A percentile compares a stretch with the other conserved stretches of the same genome.
These are phyloP conservation scores for Colletotrichum eremochloae DNA, from an alignment of 2,329 filamentous ascomycete genomes.

Conservation along the genomic window DNA sequence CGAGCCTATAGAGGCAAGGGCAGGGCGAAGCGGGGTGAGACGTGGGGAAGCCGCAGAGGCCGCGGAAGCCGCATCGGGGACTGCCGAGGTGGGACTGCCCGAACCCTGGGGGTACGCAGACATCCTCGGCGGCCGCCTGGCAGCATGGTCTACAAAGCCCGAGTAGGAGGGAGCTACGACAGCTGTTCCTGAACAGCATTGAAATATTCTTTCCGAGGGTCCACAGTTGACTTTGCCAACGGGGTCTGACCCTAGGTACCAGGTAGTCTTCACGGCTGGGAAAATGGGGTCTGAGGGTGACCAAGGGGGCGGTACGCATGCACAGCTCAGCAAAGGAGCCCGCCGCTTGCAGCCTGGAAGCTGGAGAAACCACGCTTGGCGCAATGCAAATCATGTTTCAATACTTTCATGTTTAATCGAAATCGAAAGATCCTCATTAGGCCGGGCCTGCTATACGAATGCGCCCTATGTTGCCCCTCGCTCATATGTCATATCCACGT, in stretches of 20 bases:
- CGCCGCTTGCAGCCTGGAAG: not conserved
- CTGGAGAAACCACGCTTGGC: slow-evolving; percentile 1
- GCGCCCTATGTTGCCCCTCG: not conserved
- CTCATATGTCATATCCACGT: not conserved
- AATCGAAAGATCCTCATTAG: not conserved
- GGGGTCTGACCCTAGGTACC: not conserved
- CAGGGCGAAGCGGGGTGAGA: not conserved
- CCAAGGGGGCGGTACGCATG: not conserved
- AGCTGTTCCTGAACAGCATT: not conserved
- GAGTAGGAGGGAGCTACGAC: not conserved
- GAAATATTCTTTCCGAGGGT: not conserved
- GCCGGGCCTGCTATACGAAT: not conserved
- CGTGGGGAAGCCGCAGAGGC: not conserved
- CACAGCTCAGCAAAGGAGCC: not conserved
- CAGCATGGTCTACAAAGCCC: not conserved
- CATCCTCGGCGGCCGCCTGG: not conserved
- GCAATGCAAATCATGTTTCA: not conserved
- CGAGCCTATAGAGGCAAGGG: not conserved
- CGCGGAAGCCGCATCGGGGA: not conserved
- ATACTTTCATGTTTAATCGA: not conserved
- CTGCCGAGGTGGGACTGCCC: not conserved
- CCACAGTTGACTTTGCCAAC: slow-evolving; percentile 3
- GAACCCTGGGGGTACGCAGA: not conserved
- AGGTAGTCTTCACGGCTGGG: not conserved
- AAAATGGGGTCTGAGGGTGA: not conserved